Evolutionary conservation across 2,329 filamentous ascomycete genomes (phyloP), one percentile per base, ranked within the genome.

Genomic region (Arthrinium phaeospermum): DNA sequence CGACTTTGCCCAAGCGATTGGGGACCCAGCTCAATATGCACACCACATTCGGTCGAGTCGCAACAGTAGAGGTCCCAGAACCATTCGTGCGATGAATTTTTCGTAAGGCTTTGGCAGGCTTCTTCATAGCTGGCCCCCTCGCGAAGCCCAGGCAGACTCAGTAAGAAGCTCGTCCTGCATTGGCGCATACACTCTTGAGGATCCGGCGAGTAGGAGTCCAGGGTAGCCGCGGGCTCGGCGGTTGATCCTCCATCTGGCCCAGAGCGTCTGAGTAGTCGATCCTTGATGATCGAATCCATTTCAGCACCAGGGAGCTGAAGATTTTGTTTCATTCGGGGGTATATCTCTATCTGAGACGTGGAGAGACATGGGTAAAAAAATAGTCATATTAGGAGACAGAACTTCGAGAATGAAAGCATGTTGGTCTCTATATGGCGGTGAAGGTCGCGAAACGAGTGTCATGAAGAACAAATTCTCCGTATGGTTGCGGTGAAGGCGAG

Each of bases 11-110:
- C 77, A 53, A 73, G 76, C 14, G 45, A 70, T 68, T 61, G 67
- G 4, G 75, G 73, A 34, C 27, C 34, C 4, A 3, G 68, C 19
- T 77, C 74, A 61, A 82, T 82, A 72, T 82, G 79, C 64, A 89
- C 86, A 41, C 87, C 87, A 76, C 87, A 90, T 68, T 82, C 82
- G 69, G 81, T 83, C 68, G 83, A 82, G 76, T 89, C 86, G 77
- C 88, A 89, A 78, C 86, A 86, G 76, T 89, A 89, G 30, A 89
- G 79, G 53, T 80, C 77, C 81, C 83, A 84, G 14, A 89, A 81
- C 57, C 80, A 76, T 37, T 77, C 76, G 69, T 77, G 76, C 45
- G 78, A 74, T 30, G 73, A 71, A 10, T 72, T 70, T 24, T 73
- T 70, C 67, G 78, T 76, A 68, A 80, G 73, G 53, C 75, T 71